phyloP scores from a whole-genome alignment of 2,329 filamentous ascomycete genomes.

The Fusarium sp. region DNA sequence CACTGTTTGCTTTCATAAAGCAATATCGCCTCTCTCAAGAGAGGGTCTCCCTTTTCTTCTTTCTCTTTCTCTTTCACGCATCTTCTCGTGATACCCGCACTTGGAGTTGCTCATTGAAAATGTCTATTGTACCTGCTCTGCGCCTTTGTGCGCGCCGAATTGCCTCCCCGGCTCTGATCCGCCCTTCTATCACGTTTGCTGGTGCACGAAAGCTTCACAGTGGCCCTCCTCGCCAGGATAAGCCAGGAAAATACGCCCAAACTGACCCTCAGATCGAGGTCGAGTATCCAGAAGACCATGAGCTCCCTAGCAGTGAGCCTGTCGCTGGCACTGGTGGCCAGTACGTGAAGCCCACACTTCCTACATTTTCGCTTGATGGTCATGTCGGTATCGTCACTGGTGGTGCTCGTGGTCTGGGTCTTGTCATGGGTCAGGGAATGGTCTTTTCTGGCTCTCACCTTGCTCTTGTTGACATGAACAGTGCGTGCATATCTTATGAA shows the following conservation, averaged over 20 bases:
- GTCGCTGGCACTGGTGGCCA: slow-evolving; percentile 80
- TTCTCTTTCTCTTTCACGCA: background rate
- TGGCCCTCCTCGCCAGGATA: slow-evolving; percentile 49
- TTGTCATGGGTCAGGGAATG: slow-evolving; percentile 93
- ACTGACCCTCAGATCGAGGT: slow-evolving; percentile 82
- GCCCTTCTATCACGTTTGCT: slow-evolving; percentile 36
- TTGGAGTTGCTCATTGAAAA: slow-evolving; percentile 4
- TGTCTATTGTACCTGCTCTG: slow-evolving; percentile 41
- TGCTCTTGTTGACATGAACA: slow-evolving; percentile 93
- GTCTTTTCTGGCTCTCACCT: slow-evolving; percentile 88
- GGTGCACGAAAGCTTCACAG: slow-evolving; percentile 46
- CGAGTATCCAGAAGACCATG: slow-evolving; percentile 78
- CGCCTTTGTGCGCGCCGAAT: slow-evolving; percentile 44
- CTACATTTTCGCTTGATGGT: slow-evolving; percentile 86
- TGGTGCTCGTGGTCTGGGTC: slow-evolving; percentile 85
- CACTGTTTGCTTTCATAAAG: slow-evolving; percentile 19
- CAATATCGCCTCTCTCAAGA: background rate
- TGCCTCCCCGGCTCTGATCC: slow-evolving; percentile 30
- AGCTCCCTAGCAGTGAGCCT: slow-evolving; percentile 75
- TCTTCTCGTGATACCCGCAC: background rate
- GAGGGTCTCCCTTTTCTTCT: background rate
- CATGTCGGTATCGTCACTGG: slow-evolving; percentile 88
- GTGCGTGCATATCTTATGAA: slow-evolving; percentile 58
- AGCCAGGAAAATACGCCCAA: slow-evolving; percentile 75
- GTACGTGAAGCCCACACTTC: slow-evolving; percentile 85